Conservation (phyloP, 805 yeast species). For the Brettanomyces nanus region DNA sequence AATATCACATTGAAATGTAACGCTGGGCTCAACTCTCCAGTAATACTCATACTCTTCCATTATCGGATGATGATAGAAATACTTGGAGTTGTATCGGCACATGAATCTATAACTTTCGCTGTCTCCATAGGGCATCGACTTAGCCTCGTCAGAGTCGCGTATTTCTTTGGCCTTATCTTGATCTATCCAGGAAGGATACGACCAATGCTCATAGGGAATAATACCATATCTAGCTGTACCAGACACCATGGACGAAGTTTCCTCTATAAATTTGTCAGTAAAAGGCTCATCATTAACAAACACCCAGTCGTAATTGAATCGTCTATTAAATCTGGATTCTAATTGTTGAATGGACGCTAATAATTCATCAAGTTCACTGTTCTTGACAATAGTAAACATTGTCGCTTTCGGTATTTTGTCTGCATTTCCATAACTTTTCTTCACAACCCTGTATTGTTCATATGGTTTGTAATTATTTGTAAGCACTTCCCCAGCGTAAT, state of each 20-base stretch:
- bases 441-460: slow-evolving; percentile 18
- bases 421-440: slow-evolving; percentile 6
- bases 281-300: slow-evolving; percentile 45
- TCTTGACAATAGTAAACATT: slow-evolving; percentile 41
- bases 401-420: slow-evolving; percentile 40
- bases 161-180: slow-evolving; percentile 29
- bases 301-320: slow-evolving; percentile 35
- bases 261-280: slow-evolving; percentile 30
- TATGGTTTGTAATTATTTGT: slow-evolving; percentile 16
- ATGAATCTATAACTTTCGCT: slow-evolving; percentile 67
- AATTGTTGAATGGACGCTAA: slow-evolving; percentile 32
- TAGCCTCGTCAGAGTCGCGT: slow-evolving; percentile 26
- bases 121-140: slow-evolving; percentile 50
- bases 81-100: slow-evolving; percentile 45
- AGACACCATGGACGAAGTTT: slow-evolving; percentile 31
- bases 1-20: slow-evolving; percentile 44
- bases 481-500: slow-evolving; percentile 15
- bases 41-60: slow-evolving; percentile 46
- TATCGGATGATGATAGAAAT: slow-evolving; percentile 47
- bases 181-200: slow-evolving; percentile 41
- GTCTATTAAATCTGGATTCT: slow-evolving; percentile 32
- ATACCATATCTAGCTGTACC: slow-evolving; percentile 39
- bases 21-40: slow-evolving; percentile 56
- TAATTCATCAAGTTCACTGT: slow-evolving; percentile 32
- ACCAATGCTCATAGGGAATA: slow-evolving; percentile 45